Evolutionary conservation across 495 filamentous ascomycete species (phyloP).

Genomic region (Annulohypoxylon maeteangense): DNA sequence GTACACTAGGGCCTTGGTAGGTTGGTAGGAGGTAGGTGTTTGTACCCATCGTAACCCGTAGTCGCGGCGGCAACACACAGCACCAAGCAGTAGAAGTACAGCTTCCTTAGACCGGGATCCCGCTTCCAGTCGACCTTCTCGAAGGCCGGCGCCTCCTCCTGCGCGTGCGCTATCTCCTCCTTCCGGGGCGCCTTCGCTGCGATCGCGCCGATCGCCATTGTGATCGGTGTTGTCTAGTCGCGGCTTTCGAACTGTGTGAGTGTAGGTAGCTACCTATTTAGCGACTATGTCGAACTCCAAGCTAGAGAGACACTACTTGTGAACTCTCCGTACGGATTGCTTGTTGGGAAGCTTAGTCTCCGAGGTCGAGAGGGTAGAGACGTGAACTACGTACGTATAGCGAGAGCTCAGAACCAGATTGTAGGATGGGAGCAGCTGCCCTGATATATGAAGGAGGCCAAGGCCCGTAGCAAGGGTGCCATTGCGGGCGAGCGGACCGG

Average conservation of each 20-base stretch:
- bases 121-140: slow-evolving; percentile 68
- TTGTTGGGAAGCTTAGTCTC: slow-evolving; percentile 26
- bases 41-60: slow-evolving; percentile 73
- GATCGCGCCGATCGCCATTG: slow-evolving; percentile 45
- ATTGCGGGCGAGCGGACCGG: slow-evolving; percentile 50
- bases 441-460: slow-evolving; percentile 43
- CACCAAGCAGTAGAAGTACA: slow-evolving; percentile 67
- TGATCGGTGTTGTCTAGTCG: slow-evolving; percentile 13
- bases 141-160: slow-evolving; percentile 67
- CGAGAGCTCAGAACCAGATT: slow-evolving; percentile 8
- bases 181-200: slow-evolving; percentile 51
- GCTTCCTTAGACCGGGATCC: slow-evolving; percentile 69
- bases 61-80: slow-evolving; percentile 71
- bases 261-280: not conserved
- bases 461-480: slow-evolving; percentile 29
- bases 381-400: slow-evolving; percentile 15
- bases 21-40: not conserved
- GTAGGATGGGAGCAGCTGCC: slow-evolving; percentile 22
- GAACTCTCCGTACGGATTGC: slow-evolving; percentile 10
- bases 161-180: slow-evolving; percentile 49
- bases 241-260: not conserved
- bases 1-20: too few species aligned
- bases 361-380: slow-evolving; percentile 26
- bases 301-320: slow-evolving; percentile 11
- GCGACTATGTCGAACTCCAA: slow-evolving; percentile 16